Percentiles rank a stretch among this genome's conserved stretches.
Conservation (phyloP, 2,329 filamentous ascomycete genomes). For the Colletotrichum sp. region DNA sequence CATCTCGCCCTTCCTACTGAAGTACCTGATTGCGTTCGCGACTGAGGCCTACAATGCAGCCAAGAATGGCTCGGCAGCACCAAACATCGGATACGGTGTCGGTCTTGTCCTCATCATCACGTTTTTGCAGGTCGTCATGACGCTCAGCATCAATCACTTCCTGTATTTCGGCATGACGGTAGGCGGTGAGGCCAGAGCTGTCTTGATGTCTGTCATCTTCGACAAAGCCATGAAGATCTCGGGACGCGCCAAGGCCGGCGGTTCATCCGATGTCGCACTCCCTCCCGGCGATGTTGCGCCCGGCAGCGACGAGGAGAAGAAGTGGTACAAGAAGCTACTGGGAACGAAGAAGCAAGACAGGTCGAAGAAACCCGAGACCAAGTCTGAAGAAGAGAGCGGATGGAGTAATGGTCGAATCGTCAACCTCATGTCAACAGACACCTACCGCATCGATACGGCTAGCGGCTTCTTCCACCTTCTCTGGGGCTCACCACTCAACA, state of each 20-base stretch:
- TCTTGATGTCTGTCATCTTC: slow-evolving; percentile 85
- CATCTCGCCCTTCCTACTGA: slow-evolving; percentile 80
- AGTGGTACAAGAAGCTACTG: background rate
- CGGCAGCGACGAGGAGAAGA: slow-evolving; percentile 15
- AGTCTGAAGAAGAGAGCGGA: slow-evolving; percentile 46
- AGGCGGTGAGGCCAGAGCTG: slow-evolving; percentile 80
- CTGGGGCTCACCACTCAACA: slow-evolving; percentile 78
- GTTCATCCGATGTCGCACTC: slow-evolving; percentile 35
- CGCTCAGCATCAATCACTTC: slow-evolving; percentile 83
- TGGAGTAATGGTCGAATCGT: slow-evolving; percentile 93
- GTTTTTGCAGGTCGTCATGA: slow-evolving; percentile 84
- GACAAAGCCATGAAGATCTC: slow-evolving; percentile 91
- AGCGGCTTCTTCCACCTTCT: slow-evolving; percentile 87
- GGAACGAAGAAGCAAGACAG: slow-evolving; percentile 41
- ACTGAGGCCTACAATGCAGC: slow-evolving; percentile 68
- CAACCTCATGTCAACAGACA: slow-evolving; percentile 93
- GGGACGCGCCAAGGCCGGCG: slow-evolving; percentile 82
- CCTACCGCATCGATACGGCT: slow-evolving; percentile 88
- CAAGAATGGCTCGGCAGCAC: background rate
- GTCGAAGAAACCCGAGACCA: slow-evolving; percentile 9
- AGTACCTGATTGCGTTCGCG: slow-evolving; percentile 86
- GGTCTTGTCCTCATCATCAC: slow-evolving; percentile 62
- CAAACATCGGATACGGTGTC: background rate
- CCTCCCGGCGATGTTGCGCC: slow-evolving; percentile 24
- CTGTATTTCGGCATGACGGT: slow-evolving; percentile 93